Conservation (phyloP, 257 asterid species). For the Agastache rugosa region DNA sequence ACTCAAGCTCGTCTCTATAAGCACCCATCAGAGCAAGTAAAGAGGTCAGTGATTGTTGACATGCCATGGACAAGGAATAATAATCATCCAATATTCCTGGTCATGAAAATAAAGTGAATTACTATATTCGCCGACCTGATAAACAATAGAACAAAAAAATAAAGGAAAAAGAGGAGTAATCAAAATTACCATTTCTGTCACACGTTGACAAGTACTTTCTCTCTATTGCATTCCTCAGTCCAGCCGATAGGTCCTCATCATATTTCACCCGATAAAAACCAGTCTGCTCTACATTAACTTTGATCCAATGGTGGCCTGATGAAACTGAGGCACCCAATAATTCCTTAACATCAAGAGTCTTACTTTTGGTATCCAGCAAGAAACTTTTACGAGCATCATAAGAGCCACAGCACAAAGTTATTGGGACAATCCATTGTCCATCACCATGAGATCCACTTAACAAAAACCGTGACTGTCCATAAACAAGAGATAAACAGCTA, state of each 20-base stretch:
- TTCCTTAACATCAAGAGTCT: slow-evolving; percentile 67
- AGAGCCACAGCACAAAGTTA: slow-evolving; percentile 76
- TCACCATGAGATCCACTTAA: slow-evolving; percentile 79
- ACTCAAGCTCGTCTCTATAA: slow-evolving; percentile 79
- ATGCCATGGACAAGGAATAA: slow-evolving; percentile 79
- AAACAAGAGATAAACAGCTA: slow-evolving; percentile 20
- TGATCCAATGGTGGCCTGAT: slow-evolving; percentile 69
- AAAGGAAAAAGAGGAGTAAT: background rate
- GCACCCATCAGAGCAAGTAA: slow-evolving; percentile 88
- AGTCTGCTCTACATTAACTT: slow-evolving; percentile 82
- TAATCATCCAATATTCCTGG: slow-evolving; percentile 93
- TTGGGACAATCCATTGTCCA: slow-evolving; percentile 93
- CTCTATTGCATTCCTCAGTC: slow-evolving; percentile 87
- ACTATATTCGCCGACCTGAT: slow-evolving; percentile 15
- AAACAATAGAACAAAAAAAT: slow-evolving; percentile 4
- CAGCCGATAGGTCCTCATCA: slow-evolving; percentile 77
- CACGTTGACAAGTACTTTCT: slow-evolving; percentile 66
- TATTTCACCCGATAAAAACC: slow-evolving; percentile 90
- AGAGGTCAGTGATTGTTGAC: slow-evolving; percentile 79
- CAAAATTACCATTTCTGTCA: slow-evolving; percentile 75
- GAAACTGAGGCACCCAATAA: slow-evolving; percentile 53
- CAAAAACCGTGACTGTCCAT: slow-evolving; percentile 79
- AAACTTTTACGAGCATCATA: slow-evolving; percentile 72
- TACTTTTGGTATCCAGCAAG: slow-evolving; percentile 71
- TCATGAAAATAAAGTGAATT: slow-evolving; percentile 39